Conservation (phyloP, 1,284 basidiomycete genomes). For the Vanrija sp. region DNA sequence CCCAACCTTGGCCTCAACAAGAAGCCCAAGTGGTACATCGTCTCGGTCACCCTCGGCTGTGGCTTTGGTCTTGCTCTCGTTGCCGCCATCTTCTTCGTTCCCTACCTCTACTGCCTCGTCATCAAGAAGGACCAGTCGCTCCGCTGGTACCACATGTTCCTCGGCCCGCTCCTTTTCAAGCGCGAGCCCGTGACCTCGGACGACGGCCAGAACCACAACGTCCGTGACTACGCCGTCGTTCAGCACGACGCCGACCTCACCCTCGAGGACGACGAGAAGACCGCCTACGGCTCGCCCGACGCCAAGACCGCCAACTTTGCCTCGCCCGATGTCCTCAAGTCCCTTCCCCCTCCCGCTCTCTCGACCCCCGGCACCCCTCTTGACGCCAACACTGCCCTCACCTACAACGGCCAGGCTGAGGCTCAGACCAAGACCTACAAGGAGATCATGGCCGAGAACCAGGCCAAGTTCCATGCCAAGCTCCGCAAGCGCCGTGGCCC, state of each 20-base stretch:
- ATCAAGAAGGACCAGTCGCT: slow-evolving; percentile 50
- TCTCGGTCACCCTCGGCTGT: slow-evolving; percentile 47
- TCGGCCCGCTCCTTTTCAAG: slow-evolving; percentile 49
- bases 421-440: slow-evolving; percentile 18
- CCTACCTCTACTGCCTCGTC: slow-evolving; percentile 50
- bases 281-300: not conserved
- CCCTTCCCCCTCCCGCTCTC: slow-evolving; percentile 27
- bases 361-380: not conserved
- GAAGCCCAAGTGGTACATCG: slow-evolving; percentile 39
- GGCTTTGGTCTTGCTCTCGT: slow-evolving; percentile 46
- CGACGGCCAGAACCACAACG: slow-evolving; percentile 15
- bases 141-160: slow-evolving; percentile 49
- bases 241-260: slow-evolving; percentile 31
- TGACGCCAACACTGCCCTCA: slow-evolving; percentile 1
- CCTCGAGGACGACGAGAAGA: slow-evolving; percentile 13
- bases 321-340: slow-evolving; percentile 9
- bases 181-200: slow-evolving; percentile 35
- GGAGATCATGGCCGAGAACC: slow-evolving; percentile 21
- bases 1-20: slow-evolving; percentile 49
- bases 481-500: slow-evolving; percentile 28
- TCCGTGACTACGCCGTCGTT: slow-evolving; percentile 32
- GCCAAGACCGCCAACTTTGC: not conserved
- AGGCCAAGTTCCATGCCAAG: slow-evolving; percentile 34
- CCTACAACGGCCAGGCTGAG: slow-evolving; percentile 1
- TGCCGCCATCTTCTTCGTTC: slow-evolving; percentile 52